Base-by-base conservation (phyloP, 2,329 filamentous ascomycete species). In the Rutstroemia sp. region DNA sequence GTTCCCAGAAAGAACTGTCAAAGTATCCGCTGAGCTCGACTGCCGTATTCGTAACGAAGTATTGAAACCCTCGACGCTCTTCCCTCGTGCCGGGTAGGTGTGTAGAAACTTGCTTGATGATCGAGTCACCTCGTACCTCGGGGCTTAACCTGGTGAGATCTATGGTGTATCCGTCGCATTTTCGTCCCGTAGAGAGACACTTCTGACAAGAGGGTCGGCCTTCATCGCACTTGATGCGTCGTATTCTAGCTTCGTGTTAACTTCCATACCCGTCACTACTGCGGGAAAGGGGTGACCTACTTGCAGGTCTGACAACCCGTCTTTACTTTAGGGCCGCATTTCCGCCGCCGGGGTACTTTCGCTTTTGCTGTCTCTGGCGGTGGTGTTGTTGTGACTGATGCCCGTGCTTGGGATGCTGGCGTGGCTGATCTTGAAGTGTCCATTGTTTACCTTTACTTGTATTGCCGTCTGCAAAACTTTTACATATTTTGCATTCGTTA, bases 1-100 rank as follows among this genome's bases (percentile, higher is more conserved):
- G 50, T 34, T 64, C 60, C 65, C 66, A 69, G 47, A 67, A 68
- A 3, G 57, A 59, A 17, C 53, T 48, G 1, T 62, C 52, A 48
- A 64, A 69, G 48, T 65, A 68, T 7, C 66, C 65, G 25, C 58
- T 60, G 16, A 69, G 30, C 50, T 66, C 63, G 16, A 57, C 48
- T 12, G 63, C 62, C 16, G 66, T 69, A 19, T 63, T 52, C 2
- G 45, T 60, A 16, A 64, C 56, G 27, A 68, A 69, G 42, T 61
- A 66, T 44, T 63, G 54, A 54, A 68, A 68, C 2, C 61, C 62
- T 16, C 62, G 58, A 40, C 63, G 62, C 54, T 69, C 66, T 30
- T 63, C 50, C 5, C 58, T 27, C 40, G 30, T 64, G 16, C 64
- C 65, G 27, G 64, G 63, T 4, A 64, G 46, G 12, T 57, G 57